Evolutionary conservation across 306 rosid species (phyloP).

Genomic region (Inga leiocalycina): DNA sequence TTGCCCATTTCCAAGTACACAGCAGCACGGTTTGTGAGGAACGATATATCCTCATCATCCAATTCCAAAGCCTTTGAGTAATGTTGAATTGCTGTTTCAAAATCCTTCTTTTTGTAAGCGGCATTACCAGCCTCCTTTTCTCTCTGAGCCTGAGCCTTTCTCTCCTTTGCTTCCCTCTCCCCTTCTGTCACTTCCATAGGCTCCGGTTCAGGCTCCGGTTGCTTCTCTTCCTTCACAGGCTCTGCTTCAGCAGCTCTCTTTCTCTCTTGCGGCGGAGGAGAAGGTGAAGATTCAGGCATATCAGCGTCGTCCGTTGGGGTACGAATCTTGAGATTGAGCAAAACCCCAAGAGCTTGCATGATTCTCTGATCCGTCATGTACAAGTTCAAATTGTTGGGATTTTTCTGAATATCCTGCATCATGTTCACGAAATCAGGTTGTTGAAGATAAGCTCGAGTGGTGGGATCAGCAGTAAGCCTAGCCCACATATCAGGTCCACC

Average conservation of each 20-base stretch:
- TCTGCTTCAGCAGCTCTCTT: slow-evolving; percentile 66
- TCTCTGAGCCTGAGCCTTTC: slow-evolving; percentile 70
- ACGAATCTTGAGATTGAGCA: slow-evolving; percentile 74
- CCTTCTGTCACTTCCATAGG: slow-evolving; percentile 58
- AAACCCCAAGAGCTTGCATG: slow-evolving; percentile 91
- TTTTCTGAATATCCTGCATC: slow-evolving; percentile 92
- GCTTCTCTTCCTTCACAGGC: slow-evolving; percentile 42
- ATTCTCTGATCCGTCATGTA: slow-evolving; percentile 83
- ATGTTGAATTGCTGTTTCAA: slow-evolving; percentile 79
- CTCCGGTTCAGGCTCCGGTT: slow-evolving; percentile 57
- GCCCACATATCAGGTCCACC: slow-evolving; percentile 99
- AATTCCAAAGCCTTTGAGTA: slow-evolving; percentile 81
- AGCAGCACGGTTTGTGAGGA: slow-evolving; percentile 83
- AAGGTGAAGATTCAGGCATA: slow-evolving; percentile 51
- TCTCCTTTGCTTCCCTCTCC: slow-evolving; percentile 58
- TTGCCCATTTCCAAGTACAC: slow-evolving; percentile 90
- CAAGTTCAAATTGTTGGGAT: slow-evolving; percentile 64
- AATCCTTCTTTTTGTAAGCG: slow-evolving; percentile 92
- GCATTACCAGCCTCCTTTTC: slow-evolving; percentile 93
- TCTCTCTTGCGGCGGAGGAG: slow-evolving; percentile 46
- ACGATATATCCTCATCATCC: slow-evolving; percentile 86
- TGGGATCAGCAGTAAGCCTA: slow-evolving; percentile 81
- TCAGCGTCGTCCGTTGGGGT: slow-evolving; percentile 56
- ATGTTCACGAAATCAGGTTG: slow-evolving; percentile 86
- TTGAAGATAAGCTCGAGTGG: slow-evolving; percentile 71